Evolutionary conservation across 1,284 basidiomycete genomes (phyloP), one percentile per base, ranked within the genome.

Genomic region (Ustanciosporium gigantosporum): DNA sequence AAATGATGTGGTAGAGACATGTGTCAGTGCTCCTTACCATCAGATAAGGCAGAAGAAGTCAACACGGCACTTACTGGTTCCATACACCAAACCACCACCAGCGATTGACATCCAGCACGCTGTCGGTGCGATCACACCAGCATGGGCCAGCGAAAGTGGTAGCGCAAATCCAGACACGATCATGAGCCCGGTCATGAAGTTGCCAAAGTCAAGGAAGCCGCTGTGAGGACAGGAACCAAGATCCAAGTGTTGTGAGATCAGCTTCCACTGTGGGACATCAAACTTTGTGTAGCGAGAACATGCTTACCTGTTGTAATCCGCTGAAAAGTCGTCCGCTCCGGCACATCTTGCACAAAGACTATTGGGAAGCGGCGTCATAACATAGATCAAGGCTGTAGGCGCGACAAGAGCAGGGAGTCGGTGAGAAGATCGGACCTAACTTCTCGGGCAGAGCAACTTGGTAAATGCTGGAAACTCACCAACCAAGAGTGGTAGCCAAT

Each of bases 401-500:
- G 27, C 11, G 27, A 9, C 11, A 29, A 29, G 27, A n/a, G 27
- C 9, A n/a, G 9, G 11, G n/a, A n/a, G 27, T 11, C n/a, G 27
- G 27, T 29, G 9, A 29, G 27, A n/a, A n/a, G n/a, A n/a, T n/a
- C n/a, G n/a, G n/a, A n/a, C n/a, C n/a, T n/a, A n/a, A n/a, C n/a
- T n/a, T n/a, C n/a, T n/a, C n/a, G n/a, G n/a, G n/a, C n/a, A n/a
- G n/a, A n/a, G n/a, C n/a, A n/a, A n/a, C 27, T 9, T 11, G 27
- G 27, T 11, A 15, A 11, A 22, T 20, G 14, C 20, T 11, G 5
- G 8, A 19, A n/a, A 84, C 91, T 77, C 72, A 95, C 94, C 94
- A 67, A 97, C 94, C 65, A 98, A 84, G 40, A 98, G 82, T 36
- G 95, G 95, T 14, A 98, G 82, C 95, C 95, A 99, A 80, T 99